Evolutionary conservation across 192 early-diverging fungal species (phyloP), one percentile per base, ranked within the genome.

Genomic region (Ambispora gerdemannii): DNA sequence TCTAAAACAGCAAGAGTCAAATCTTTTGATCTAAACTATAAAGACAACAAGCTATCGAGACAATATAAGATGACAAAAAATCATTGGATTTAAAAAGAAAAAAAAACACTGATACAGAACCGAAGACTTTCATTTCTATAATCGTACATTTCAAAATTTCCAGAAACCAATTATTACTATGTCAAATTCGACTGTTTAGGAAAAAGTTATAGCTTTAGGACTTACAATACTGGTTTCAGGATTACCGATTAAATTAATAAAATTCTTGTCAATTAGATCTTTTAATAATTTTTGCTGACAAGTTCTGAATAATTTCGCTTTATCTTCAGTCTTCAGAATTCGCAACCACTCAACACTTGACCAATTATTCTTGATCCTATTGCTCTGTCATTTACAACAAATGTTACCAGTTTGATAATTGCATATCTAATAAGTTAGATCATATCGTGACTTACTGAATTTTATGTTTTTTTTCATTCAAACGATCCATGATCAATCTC

Each of bases 341-440:
- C 25, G 33, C 3, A 24, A 62, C 33, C 60, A 62, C 34, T 38
- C 20, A 38, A 62, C 34, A 62, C 60, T 49, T 63, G 62, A 49
- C 62, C 62, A 63, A 43, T 28, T 63, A 63, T 63, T 38, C 62
- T 63, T 63, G 25, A 63, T 63, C 49, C 38, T 49, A 63, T 63
- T 63, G 38, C 34, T 47, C 25, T 63, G 31, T 63, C 8, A 47
- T 63, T 47, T 63, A 63, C 4, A 63, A 63, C 3, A 63, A 63
- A 63, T 17, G 36, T 47, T 47, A 19, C 35, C 15, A 17, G 20
- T 11, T 47, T 63, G 25, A 47, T 63, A 43, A 25, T 47, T 47
- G 36, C 10, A 47, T 17, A 47, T 27, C 22, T 43, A 63, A 43
- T 43, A 38, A 36, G 47, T 27, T 58, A 58, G 55, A 30, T 58